Evolutionary conservation across 768 basidiomycete species (phyloP), one percentile per base, ranked within the genome.

Genomic region (Tylopilus intermedius): DNA sequence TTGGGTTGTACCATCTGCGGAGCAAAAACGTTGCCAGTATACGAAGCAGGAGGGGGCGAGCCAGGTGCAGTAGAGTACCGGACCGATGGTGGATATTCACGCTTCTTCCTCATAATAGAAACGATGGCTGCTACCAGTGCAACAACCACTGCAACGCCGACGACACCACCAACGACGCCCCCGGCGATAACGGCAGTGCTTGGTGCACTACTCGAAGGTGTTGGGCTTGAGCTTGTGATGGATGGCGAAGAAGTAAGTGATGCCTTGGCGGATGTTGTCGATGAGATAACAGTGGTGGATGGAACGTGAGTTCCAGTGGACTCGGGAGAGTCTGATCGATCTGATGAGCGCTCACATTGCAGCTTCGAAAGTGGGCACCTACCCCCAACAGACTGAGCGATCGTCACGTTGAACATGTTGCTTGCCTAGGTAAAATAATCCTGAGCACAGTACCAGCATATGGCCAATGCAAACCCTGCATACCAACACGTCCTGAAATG

Each of bases 81-180:
- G 8, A 57, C 55, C n/a, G 65, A 59, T 8, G 58, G 53, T 32
- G 62, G 45, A 15, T 32, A 44, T 47, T 53, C 13, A 37, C 69
- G 67, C 21, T 60, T 64, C 37, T 58, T 70, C 37, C 44, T 64
- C 37, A 58, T 61, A 29, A 67, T 56, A 57, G 75, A 72, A 73
- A 77, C 82, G 47, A 75, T 58, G 8, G 67, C 40, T 5, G 58
- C 56, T 1, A 64, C 76, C 4, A 37, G 14, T 15, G 14, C 35
- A 14, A 59, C 73, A 11, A 83, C 65, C 40, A 77, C 56, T 9
- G 72, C 76, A 18, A 79, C 52, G 15, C 43, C 43, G 15, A n/a
- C 27, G 0, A 44, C 43, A 30, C 43, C 27, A n/a, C 43, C 43
- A 8, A 44, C 43, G 8, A 44, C 27, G 33, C 33, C 13, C 5